Base-by-base conservation (phyloP, 75 land plant species). In the Selaginella moellendorffii region DNA sequence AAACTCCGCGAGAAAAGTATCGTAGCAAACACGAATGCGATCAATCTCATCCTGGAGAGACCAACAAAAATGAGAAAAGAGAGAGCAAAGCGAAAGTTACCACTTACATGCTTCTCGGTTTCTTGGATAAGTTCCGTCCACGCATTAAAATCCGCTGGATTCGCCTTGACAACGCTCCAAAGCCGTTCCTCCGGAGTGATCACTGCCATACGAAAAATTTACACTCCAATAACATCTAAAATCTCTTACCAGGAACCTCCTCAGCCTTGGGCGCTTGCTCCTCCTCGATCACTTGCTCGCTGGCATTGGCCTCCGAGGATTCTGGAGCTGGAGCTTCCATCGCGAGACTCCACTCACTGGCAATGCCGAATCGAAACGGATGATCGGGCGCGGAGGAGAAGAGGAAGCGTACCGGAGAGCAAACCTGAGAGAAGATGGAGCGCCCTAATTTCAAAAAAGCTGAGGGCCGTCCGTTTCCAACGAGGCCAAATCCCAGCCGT, bases 91-190 rank as follows among this genome's bases (percentile, higher is more conserved):
- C n/a, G n/a, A n/a, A n/a, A n/a, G n/a, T n/a, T n/a, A n/a, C n/a
- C 76, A 77, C 78, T 76, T 54, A 80, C 82, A 24, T 66, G 74
- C 73, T 83, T 88, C 68, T 93, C 98, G 19, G 96, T 90, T 67
- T 88, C 96, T 70, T 88, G 87, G 51, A 93, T 88, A 8, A 93
- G 75, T 2, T 80, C 60, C 62, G 90, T 93, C 98, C 98, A 93
- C 9, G 98, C 79, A 69, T 80, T 80, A 62, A 93, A 93, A 66
- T 93, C 98, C 51, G 81, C 80, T 2, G 85, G 81, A 73, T 93
- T 88, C 8, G 79, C 84, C 67, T 59, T 83, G 53, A 93, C 96
- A 28, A 80, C 69, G 59, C 68, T 75, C 98, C 98, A 93, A 8
- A 93, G 53, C 21, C 90, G 69, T 10, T 93, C 96, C 76, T 93